Evolutionary conservation across 257 asterid species (phyloP).

Genomic region (Mitragyna speciosa): DNA sequence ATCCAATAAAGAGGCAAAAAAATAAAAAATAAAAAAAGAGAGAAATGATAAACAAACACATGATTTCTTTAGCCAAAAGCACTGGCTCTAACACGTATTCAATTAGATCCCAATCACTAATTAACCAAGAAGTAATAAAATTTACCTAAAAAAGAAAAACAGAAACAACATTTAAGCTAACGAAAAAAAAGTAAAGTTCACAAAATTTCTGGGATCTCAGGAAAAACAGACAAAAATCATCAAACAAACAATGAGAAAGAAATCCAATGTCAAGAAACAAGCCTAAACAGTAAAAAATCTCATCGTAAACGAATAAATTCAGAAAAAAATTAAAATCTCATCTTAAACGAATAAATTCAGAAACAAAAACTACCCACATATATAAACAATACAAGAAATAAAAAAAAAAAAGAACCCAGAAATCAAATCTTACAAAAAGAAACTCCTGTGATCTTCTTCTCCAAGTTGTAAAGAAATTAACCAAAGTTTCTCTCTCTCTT

Average conservation of each 20-base stretch:
- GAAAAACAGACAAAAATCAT: neutral
- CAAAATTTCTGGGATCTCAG: neutral
- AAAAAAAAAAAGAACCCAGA: neutral
- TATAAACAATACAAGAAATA: neutral
- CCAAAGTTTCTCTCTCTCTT: neutral
- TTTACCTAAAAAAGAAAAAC: too few relatives aligned
- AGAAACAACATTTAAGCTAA: too few relatives aligned
- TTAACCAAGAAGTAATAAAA: neutral
- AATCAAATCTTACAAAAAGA: slow-evolving; percentile 6
- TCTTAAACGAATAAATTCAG: neutral
- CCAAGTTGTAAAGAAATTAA: neutral
- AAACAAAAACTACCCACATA: neutral
- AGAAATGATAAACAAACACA: neutral
- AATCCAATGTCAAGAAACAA: neutral
- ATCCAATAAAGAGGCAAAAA: too few relatives aligned
- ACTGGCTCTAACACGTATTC: neutral
- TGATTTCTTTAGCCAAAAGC: neutral
- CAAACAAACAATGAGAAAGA: neutral
- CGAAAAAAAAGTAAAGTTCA: neutral
- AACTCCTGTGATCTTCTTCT: neutral
- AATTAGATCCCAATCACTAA: neutral
- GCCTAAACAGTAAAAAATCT: neutral
- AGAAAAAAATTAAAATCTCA: too few relatives aligned
- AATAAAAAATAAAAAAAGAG: neutral
- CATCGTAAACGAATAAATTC: neutral